These are phyloP conservation scores for Ceratorhiza oryzae-sativae DNA, from an alignment of 1,284 basidiomycete genomes.

Conservation along the genomic window DNA sequence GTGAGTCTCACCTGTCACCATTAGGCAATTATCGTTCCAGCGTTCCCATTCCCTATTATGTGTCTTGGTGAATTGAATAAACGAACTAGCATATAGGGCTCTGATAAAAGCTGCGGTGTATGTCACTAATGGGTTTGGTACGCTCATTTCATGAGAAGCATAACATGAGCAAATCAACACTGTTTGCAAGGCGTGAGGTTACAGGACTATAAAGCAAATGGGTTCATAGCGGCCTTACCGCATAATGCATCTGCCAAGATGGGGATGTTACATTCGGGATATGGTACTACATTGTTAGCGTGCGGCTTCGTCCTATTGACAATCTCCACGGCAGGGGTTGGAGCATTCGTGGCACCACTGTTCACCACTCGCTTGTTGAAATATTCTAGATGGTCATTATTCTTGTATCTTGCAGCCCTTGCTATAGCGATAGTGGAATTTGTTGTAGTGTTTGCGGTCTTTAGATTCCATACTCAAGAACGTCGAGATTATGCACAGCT, in stretches of 20 bases:
- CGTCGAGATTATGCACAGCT: no score
- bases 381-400: slow-evolving; percentile 41
- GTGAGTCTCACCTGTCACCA: no score
- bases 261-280: slow-evolving; percentile 40
- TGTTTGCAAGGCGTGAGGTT: slow-evolving; percentile 2
- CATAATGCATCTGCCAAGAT: slow-evolving; percentile 38
- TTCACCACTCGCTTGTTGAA: slow-evolving; percentile 41
- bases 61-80: slow-evolving; percentile 5
- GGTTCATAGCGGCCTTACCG: slow-evolving; percentile 39
- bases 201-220: slow-evolving; percentile 39
- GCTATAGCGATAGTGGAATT: slow-evolving; percentile 44
- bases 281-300: slow-evolving; percentile 14
- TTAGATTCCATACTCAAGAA: slow-evolving; percentile 48
- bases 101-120: not conserved
- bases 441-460: slow-evolving; percentile 47
- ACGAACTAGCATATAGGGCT: not conserved
- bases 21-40: slow-evolving; percentile 32
- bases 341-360: slow-evolving; percentile 41
- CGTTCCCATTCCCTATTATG: slow-evolving; percentile 40
- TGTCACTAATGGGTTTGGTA: slow-evolving; percentile 37
- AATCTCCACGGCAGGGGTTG: slow-evolving; percentile 8
- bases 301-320: not conserved
- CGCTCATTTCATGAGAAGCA: not conserved
- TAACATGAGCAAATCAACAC: not conserved
- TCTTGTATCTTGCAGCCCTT: slow-evolving; percentile 41